These are phyloP conservation scores for Fusarium lyarnte DNA, from an alignment of 2,329 filamentous ascomycete genomes.

Conservation along the genomic window DNA sequence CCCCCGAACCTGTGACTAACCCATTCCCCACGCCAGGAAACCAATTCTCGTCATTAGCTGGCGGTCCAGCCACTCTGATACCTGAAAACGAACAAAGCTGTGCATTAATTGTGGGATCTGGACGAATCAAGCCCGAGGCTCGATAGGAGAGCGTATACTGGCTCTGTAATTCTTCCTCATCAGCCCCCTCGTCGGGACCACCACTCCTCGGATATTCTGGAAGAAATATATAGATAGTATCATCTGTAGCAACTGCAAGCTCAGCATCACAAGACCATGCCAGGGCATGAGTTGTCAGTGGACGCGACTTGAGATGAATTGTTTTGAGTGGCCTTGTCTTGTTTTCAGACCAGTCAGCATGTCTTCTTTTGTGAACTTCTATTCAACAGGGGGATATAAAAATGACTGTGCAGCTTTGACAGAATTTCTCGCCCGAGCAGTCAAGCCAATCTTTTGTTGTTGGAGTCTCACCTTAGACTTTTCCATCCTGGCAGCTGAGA, in stretches of 20 bases:
- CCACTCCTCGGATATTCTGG: conserved; percentile 53
- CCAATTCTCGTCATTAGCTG: conserved; percentile 43
- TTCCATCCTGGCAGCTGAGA: conserved; percentile 29
- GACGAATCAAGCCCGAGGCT: conserved; percentile 48
- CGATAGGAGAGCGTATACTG: conserved; percentile 50
- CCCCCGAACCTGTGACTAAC: conserved; percentile 58
- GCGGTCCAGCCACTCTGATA: conserved; percentile 44
- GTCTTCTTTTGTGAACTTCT: not conserved
- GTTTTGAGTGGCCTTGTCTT: conserved; percentile 60
- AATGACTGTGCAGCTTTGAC: not conserved
- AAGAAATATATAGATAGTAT: conserved; percentile 62
- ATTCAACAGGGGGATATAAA: not conserved
- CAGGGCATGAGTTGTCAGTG: conserved; percentile 55
- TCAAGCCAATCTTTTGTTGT: not conserved
- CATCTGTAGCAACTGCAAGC: conserved; percentile 65
- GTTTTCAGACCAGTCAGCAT: not conserved
- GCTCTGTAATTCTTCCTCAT: conserved; percentile 42
- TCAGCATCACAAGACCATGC: conserved; percentile 68
- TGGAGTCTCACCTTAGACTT: conserved; percentile 40
- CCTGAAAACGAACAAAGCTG: conserved; percentile 55
- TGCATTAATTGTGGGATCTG: conserved; percentile 56
- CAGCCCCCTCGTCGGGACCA: conserved; percentile 41
- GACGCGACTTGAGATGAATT: conserved; percentile 55
- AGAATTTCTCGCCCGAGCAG: not conserved
- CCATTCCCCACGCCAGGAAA: conserved; percentile 57